Evolutionary conservation across 768 basidiomycete species (phyloP), one percentile per base, ranked within the genome.

Genomic region (Calocybe indica): DNA sequence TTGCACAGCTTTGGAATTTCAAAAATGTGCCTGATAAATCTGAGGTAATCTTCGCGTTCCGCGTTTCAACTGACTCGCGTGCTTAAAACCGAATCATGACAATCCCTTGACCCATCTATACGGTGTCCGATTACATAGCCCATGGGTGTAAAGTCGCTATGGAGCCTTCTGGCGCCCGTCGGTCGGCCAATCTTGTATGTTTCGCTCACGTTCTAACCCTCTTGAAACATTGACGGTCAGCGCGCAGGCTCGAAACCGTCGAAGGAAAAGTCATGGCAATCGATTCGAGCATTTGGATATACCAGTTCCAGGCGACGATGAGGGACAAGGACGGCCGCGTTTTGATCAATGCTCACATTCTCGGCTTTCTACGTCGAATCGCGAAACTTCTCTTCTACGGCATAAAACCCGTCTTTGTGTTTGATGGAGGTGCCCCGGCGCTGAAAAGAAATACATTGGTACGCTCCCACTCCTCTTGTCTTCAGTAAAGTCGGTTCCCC

Each of bases 231-330:
- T 37, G 40, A 46, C 40, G 33, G 45, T 13, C 11, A 29, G 32
- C 7, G 13, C 29, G 22, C 58, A 95, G 93, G 66, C 73, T 98
- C 46, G 95, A 99, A 67, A 93, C 88, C 0, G 79, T 94, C 61
- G 93, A 94, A 59, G 93, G 92, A n/a, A 95, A 93, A 62, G 72
- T 82, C 7, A 81, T 99, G 70, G 96, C 96, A 2, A 98, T 99
- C 47, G 96, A 99, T 67, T 97, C 94, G 3, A 96, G 92, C 55
- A 98, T 99, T 53, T 99, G 96, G 96, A 83, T 99, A 46, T 99
- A 99, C 65, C 96, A 99, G 65, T 99, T 99, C 60, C 95, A 98
- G 69, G 94, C 95, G 14, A 97, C 96, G 7, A 97, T 98, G 94
- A 82, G 96, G 15, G 94, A 95, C 66, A 97, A 92, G 60, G 92